Percentiles rank a stretch among this genome's conserved stretches.
These are phyloP conservation scores for Striga hermonthica DNA, from an alignment of 305 asterid species.

Conservation along the genomic window DNA sequence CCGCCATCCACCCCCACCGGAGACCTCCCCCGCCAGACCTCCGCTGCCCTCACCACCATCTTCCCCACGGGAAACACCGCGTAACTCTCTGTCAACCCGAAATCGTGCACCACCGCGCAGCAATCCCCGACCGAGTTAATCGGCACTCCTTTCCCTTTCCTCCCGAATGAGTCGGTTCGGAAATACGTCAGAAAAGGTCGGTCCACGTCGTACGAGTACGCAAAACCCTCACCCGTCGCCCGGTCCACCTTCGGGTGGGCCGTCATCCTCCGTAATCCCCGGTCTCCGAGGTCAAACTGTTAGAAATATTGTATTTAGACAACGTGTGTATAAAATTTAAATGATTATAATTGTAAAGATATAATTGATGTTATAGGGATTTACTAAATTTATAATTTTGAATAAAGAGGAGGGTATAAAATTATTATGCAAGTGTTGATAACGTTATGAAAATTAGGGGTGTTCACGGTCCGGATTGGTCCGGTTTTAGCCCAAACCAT, in stretches of 20 bases:
- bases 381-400: too few relatives aligned
- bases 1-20: slow-evolving; percentile 7
- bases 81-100: background rate
- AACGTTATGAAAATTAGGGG: too few relatives aligned
- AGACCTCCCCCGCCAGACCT: slow-evolving; percentile 19
- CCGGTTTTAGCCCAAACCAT: too few relatives aligned
- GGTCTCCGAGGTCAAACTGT: background rate
- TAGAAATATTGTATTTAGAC: too few relatives aligned
- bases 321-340: too few relatives aligned
- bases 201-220: background rate
- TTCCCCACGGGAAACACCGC: slow-evolving; percentile 1
- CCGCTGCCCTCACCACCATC: background rate
- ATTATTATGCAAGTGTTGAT: too few relatives aligned
- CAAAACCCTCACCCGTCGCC: slow-evolving; percentile 4
- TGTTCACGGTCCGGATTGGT: too few relatives aligned
- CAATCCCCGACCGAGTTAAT: slow-evolving; percentile 30
- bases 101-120: background rate
- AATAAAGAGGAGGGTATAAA: too few relatives aligned
- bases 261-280: slow-evolving; percentile 38
- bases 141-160: slow-evolving; percentile 36
- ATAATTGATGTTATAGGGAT: too few relatives aligned
- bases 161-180: slow-evolving; percentile 15
- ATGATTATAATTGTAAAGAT: too few relatives aligned
- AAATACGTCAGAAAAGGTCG: background rate
- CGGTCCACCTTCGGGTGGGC: slow-evolving; percentile 39